Evolutionary conservation across 2,329 filamentous ascomycete species (phyloP).

Genomic region (Xylariaceae sp.): DNA sequence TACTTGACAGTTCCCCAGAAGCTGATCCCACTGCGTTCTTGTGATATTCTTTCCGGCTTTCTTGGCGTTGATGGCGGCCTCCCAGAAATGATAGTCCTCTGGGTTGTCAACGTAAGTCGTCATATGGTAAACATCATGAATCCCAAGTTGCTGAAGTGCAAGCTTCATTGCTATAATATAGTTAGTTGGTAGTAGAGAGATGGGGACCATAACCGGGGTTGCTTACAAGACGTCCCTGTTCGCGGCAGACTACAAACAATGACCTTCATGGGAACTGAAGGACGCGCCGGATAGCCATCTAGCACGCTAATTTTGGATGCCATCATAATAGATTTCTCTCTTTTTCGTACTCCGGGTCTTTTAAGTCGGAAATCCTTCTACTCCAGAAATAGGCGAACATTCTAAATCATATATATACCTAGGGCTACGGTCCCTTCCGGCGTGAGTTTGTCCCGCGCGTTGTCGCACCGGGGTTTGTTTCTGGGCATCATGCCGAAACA

Average conservation of each 20-base stretch:
- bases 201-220: neutral
- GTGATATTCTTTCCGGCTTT: slow-evolving; percentile 7
- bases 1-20: slow-evolving; percentile 14
- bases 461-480: neutral
- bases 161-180: slow-evolving; percentile 17
- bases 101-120: slow-evolving; percentile 17
- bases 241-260: slow-evolving; percentile 22
- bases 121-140: slow-evolving; percentile 19
- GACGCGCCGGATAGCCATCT: neutral
- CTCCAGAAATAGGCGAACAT: no score
- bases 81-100: slow-evolving; percentile 14
- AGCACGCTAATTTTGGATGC: neutral
- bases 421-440: neutral
- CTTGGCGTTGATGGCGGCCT: slow-evolving; percentile 12
- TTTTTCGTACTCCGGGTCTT: no score
- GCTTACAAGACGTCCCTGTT: slow-evolving; percentile 23
- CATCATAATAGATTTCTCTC: no score
- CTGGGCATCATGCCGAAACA: neutral
- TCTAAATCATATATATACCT: neutral
- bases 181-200: neutral
- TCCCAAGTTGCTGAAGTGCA: slow-evolving; percentile 17
- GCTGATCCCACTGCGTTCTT: slow-evolving; percentile 11
- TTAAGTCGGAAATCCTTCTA: no score
- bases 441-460: neutral
- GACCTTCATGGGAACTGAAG: slow-evolving; percentile 9